Percentiles rank a stretch among this genome's conserved stretches.
These are phyloP conservation scores for Dipodascus geniculatus DNA, from an alignment of 805 yeast genomes.

Conservation along the genomic window DNA sequence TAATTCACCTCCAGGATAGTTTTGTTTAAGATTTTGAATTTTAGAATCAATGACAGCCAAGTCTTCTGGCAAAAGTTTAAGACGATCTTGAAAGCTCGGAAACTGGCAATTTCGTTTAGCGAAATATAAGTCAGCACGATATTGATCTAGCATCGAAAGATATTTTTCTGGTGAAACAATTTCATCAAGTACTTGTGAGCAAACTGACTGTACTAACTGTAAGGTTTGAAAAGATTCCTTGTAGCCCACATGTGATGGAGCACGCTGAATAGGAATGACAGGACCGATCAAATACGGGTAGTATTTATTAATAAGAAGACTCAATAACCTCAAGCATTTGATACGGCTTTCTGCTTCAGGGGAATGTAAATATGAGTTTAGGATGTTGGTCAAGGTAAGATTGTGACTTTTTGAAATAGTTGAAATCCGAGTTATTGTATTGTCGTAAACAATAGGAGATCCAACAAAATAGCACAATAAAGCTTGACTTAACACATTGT, in stretches of 20 bases:
- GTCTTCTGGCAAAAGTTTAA: neutral
- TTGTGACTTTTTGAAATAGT: neutral
- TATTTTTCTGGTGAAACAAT: neutral
- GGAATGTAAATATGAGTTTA: constrained; percentile 3
- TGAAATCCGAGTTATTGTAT: neutral
- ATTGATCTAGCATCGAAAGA: neutral
- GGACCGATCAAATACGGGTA: constrained; percentile 15
- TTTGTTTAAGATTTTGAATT: neutral
- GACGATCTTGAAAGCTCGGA: neutral
- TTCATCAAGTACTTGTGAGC: neutral
- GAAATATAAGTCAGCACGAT: neutral
- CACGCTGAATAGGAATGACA: constrained; percentile 4
- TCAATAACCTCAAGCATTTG: neutral
- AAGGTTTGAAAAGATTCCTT: no score
- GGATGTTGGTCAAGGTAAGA: neutral
- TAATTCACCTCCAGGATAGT: neutral
- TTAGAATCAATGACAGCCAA: neutral
- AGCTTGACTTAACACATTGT: constrained; percentile 15
- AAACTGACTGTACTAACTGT: neutral
- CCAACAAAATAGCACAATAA: constrained; percentile 13
- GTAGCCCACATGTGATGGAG: no score
- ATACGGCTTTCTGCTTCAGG: constrained; percentile 6
- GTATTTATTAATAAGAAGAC: constrained; percentile 13
- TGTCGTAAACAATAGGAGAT: neutral
- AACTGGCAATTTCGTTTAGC: neutral